Evolutionary conservation across 176 grass and related monocot species (phyloP), one percentile per base, ranked within the genome.

Genomic region (Triticum urartu): DNA sequence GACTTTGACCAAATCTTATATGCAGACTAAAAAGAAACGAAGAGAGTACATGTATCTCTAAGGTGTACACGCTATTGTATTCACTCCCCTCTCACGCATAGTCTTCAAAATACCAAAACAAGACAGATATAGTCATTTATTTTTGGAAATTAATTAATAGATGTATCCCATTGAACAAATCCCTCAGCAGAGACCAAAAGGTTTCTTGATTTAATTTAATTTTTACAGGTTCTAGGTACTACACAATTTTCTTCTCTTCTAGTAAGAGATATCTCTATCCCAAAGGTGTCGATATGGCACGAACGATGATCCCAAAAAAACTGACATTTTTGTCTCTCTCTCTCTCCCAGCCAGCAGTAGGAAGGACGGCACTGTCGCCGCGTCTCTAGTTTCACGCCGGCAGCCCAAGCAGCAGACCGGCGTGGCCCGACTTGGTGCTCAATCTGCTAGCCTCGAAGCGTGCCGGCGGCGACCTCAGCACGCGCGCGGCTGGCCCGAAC

Each of bases 381-480:
- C 36, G 70, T 25, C 26, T 52, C 50, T 54, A 6, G 15, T 74
- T 20, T 86, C 83, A 86, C 26, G 50, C 88, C 30, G 72, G 32
- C 64, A 86, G 64, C 64, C 86, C 62, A 11, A 90, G 84, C 67
- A 59, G 75, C 40, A 87, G 25, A 25, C 43, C 43, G 20, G 84
- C 47, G 30, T 34, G 75, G 85, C 58, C 72, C 7, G 79, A 82
- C 17, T 39, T 67, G 0, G 66, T 24, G 66, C 56, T 85, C 80
- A 62, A 1, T 15, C 79, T 32, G 30, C 61, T 64, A 3, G 54
- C 43, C 43, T 47, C 11, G 43, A 47, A 47, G 11, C 43, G 43
- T 11, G 1, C 43, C 65, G 5, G 15, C 22, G 72, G 42, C 39
- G 43, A n/a, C 28, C 64, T 81, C 64, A 5, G 3, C 11, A 34